These are phyloP conservation scores for Coniochaeta ligniaria DNA, from an alignment of 2,329 filamentous ascomycete genomes.

Conservation along the genomic window DNA sequence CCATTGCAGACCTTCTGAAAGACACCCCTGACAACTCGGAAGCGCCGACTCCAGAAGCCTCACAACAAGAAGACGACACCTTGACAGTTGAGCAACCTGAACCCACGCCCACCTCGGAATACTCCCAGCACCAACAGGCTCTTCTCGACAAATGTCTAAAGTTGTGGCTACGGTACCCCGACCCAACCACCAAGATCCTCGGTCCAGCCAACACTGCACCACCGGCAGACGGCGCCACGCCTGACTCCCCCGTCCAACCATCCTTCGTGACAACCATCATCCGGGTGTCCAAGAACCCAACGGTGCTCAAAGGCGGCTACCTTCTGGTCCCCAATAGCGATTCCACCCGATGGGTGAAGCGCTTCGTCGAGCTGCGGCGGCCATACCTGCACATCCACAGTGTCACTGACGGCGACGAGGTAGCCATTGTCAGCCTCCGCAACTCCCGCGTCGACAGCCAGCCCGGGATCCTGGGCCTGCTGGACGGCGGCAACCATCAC, in stretches of 20 bases:
- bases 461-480: conserved; percentile 74
- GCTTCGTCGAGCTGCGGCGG: conserved; percentile 84
- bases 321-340: conserved; percentile 78
- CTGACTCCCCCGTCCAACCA: conserved; percentile 42
- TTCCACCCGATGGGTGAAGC: conserved; percentile 78
- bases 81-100: conserved; percentile 10
- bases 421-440: conserved; percentile 79
- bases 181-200: conserved; percentile 48
- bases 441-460: conserved; percentile 90
- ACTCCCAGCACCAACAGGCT: conserved; percentile 35
- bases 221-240: conserved; percentile 53
- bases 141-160: conserved; percentile 50
- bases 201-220: conserved; percentile 59
- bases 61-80: conserved; percentile 19
- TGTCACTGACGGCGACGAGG: conserved; percentile 78
- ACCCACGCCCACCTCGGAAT: conserved; percentile 26
- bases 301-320: conserved; percentile 79
- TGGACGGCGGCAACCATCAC: conserved; percentile 34
- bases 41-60: conserved; percentile 2
- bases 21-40: conserved; percentile 39
- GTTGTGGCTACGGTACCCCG: conserved; percentile 58
- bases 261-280: conserved; percentile 71
- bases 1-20: conserved; percentile 50
- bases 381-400: conserved; percentile 91
- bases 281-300: conserved; percentile 71